Conservation (phyloP, 164 flowering plant species). For the Tetrastigma voinierianum region DNA sequence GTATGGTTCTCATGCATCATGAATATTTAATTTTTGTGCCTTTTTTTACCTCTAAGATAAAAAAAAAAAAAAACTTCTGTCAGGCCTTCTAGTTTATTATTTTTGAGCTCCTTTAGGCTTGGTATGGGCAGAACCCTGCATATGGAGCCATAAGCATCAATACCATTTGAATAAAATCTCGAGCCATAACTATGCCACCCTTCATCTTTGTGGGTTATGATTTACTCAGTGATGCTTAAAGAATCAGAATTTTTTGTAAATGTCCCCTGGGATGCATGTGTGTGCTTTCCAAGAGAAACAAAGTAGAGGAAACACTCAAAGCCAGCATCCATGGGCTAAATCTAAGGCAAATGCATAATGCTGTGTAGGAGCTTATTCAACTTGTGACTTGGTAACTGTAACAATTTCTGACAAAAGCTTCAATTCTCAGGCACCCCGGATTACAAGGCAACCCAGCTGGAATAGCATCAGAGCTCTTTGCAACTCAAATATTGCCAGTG, state of each 20-base stretch:
- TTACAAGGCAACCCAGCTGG: slow-evolving; percentile 23
- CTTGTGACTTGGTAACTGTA: not conserved
- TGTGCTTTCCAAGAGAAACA: not conserved
- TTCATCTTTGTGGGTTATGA: not conserved
- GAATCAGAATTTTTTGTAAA: not conserved
- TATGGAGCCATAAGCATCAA: slow-evolving; percentile 1
- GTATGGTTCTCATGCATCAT: slow-evolving; percentile 20
- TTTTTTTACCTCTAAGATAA: not conserved
- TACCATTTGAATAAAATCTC: not conserved
- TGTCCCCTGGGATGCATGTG: not conserved
- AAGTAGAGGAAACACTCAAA: not conserved
- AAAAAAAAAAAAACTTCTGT: not conserved
- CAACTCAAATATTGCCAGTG: slow-evolving; percentile 37
- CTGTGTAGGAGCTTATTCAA: no score
- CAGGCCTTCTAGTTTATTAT: not conserved
- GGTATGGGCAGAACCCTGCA: not conserved
- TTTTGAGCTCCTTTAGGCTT: not conserved
- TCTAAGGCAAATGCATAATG: slow-evolving; percentile 1
- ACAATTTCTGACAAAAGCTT: not conserved
- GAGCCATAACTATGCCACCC: not conserved
- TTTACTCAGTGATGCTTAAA: not conserved
- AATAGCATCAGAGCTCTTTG: slow-evolving; percentile 41
- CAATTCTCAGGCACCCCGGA: slow-evolving; percentile 28
- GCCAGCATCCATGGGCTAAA: not conserved
- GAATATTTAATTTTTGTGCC: not conserved